Evolutionary conservation across 1,284 basidiomycete genomes (phyloP).

Genomic region (Rhodotorula sp.): DNA sequence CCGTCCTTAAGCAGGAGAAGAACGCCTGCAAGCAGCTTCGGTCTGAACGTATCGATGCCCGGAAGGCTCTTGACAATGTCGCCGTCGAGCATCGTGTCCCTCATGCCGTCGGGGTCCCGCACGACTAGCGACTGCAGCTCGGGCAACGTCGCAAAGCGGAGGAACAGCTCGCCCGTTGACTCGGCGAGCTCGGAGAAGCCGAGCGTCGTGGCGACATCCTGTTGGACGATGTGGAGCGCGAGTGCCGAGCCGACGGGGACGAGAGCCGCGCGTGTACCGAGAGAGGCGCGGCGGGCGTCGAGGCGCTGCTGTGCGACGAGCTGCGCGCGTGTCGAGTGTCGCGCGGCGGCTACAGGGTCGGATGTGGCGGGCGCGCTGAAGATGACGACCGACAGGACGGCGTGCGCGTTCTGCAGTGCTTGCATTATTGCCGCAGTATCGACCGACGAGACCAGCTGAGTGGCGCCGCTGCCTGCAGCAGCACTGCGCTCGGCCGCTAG

Average conservation of each 20-base stretch:
- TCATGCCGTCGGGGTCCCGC: constrained; percentile 19
- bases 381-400: constrained; percentile 11
- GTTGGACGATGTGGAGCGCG: constrained; percentile 34
- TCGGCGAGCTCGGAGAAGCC: constrained; percentile 8
- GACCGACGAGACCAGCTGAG: background rate
- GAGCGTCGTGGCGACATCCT: constrained; percentile 17
- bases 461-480: background rate
- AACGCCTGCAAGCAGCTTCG: constrained; percentile 32
- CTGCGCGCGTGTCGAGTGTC: background rate
- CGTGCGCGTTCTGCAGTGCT: constrained; percentile 8
- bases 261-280: constrained; percentile 16
- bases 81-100: constrained; percentile 28
- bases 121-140: constrained; percentile 23
- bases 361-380: background rate
- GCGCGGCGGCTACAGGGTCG: background rate
- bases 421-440: background rate
- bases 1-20: constrained; percentile 36
- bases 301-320: constrained; percentile 26
- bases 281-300: constrained; percentile 7
- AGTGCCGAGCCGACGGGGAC: constrained; percentile 18
- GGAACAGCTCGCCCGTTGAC: constrained; percentile 7
- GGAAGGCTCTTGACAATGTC: constrained; percentile 10
- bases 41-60: constrained; percentile 11
- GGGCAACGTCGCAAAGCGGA: constrained; percentile 12
- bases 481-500: background rate